phyloP scores from a whole-genome alignment of 129 eudicot genomes.

The Kitagawia praeruptora region DNA sequence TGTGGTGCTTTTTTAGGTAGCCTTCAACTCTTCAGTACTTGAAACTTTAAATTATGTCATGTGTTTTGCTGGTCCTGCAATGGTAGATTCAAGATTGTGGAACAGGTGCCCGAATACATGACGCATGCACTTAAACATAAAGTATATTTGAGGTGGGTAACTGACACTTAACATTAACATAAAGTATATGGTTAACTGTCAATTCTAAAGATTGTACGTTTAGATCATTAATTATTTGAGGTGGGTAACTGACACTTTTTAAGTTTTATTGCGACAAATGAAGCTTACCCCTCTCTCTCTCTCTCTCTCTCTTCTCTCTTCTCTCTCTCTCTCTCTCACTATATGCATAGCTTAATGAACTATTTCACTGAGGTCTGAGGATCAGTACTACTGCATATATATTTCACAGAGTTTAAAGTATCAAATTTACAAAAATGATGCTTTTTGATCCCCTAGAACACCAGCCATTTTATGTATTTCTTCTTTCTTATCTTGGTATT shows the following conservation, averaged over 20 bases:
- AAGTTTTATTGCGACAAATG: neutral
- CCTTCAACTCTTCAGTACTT: neutral
- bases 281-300: neutral
- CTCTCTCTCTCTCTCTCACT: neutral
- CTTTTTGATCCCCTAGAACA: slow-evolving; percentile 15
- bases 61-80: neutral
- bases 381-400: neutral
- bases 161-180: too few species aligned
- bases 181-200: neutral
- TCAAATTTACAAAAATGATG: slow-evolving; percentile 3
- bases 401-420: neutral
- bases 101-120: neutral
- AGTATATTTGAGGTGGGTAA: too few species aligned
- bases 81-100: neutral
- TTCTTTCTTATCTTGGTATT: slow-evolving; percentile 32
- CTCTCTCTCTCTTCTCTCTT: too few species aligned
- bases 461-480: slow-evolving; percentile 31
- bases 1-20: neutral
- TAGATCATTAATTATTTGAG: neutral
- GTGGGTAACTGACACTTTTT: neutral
- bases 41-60: neutral
- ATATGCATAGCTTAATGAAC: neutral
- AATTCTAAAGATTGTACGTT: neutral
- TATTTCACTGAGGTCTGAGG: too few species aligned
- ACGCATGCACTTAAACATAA: neutral